Conservation (phyloP, 306 rosid species). For the Malus asiatica region DNA sequence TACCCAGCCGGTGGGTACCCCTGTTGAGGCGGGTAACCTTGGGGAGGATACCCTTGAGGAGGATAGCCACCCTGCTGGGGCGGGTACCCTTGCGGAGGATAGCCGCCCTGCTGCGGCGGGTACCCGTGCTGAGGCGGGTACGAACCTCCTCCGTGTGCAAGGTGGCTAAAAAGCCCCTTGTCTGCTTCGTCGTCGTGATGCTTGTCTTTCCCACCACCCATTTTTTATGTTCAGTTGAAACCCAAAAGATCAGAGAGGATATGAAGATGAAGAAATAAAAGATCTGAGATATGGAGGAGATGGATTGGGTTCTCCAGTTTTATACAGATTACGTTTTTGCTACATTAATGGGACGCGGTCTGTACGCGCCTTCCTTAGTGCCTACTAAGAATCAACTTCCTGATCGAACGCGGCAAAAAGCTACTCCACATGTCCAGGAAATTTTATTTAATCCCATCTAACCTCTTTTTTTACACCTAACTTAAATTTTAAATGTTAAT, state of each 20-base stretch:
- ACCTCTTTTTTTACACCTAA: too few species aligned
- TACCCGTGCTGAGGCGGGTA: conserved; percentile 7
- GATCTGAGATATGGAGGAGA: background rate
- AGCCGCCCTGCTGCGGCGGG: background rate
- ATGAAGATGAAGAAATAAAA: background rate
- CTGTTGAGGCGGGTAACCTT: conserved; percentile 21
- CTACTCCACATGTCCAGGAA: background rate
- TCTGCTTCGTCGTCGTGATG: conserved; percentile 40
- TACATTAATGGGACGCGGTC: background rate
- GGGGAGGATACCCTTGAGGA: conserved; percentile 25
- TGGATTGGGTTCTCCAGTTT: background rate
- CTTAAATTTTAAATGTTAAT: too few species aligned
- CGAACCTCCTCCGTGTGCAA: conserved; percentile 20
- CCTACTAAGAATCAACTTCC: too few species aligned
- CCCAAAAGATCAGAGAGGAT: background rate
- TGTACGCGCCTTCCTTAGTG: too few species aligned
- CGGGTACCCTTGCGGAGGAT: conserved; percentile 18
- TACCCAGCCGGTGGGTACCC: conserved; percentile 31
- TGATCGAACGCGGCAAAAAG: background rate
- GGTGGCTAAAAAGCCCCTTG: conserved; percentile 42
- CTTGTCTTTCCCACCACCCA: conserved; percentile 80
- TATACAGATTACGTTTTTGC: background rate
- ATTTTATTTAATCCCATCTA: too few species aligned
- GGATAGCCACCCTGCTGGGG: conserved; percentile 11
- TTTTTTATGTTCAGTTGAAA: conserved; percentile 2